Conservation (phyloP, 1,284 basidiomycete genomes). For the Boletus nobilissimus region DNA sequence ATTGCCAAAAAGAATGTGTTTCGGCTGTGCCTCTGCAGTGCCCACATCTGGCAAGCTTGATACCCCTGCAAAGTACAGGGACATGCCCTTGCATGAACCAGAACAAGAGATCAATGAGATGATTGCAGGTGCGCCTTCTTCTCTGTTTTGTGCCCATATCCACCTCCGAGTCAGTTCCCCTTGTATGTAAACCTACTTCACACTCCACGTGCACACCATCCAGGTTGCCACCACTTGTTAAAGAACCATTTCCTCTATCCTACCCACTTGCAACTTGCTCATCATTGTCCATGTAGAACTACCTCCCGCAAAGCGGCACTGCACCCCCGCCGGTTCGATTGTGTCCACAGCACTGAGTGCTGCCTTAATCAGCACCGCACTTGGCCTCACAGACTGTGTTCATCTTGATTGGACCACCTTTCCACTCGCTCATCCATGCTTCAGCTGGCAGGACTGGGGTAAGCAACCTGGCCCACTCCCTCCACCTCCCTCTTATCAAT, state of each 20-base stretch:
- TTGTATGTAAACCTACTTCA: conserved; percentile 42
- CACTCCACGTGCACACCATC: conserved; percentile 38
- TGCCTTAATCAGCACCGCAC: conserved; percentile 82
- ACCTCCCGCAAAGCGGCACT: conserved; percentile 67
- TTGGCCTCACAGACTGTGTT: conserved; percentile 84
- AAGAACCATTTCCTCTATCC: conserved; percentile 30
- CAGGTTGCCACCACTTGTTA: conserved; percentile 21
- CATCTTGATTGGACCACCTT: background rate
- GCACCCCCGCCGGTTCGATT: conserved; percentile 78
- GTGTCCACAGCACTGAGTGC: conserved; percentile 84
- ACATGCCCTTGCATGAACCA: conserved; percentile 53
- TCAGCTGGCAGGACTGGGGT: conserved; percentile 73
- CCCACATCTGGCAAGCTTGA: conserved; percentile 71
- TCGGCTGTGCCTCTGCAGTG: conserved; percentile 60
- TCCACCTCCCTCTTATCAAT: conserved; percentile 69
- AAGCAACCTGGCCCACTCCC: conserved; percentile 51
- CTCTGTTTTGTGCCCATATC: conserved; percentile 8
- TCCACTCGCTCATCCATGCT: conserved; percentile 16
- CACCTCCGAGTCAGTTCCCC: conserved; percentile 14
- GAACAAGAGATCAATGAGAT: conserved; percentile 56
- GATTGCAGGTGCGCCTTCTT: conserved; percentile 58
- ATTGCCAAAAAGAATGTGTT: no score
- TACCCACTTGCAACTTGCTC: conserved; percentile 42
- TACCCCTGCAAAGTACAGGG: conserved; percentile 69
- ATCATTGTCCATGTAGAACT: conserved; percentile 59